These are phyloP conservation scores for Cytidiella melzeri DNA, from an alignment of 768 basidiomycete genomes.

Conservation along the genomic window DNA sequence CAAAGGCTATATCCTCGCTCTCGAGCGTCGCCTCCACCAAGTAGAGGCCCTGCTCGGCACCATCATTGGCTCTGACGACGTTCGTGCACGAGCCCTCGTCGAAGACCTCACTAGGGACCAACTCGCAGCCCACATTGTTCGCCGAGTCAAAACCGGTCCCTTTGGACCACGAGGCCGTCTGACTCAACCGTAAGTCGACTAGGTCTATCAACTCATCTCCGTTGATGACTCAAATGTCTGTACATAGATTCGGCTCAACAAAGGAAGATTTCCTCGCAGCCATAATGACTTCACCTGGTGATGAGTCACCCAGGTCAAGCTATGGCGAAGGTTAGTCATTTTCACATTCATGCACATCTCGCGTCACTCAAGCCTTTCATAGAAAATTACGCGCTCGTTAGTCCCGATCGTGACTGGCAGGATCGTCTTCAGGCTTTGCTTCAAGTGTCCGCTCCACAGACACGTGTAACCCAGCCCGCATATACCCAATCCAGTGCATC, in stretches of 20 bases:
- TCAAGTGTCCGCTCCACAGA: conserved; percentile 1
- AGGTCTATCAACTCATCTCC: background rate
- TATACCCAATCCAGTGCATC: background rate
- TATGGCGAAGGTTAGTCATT: conserved; percentile 8
- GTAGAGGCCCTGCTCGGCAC: conserved; percentile 39
- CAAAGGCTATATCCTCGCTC: conserved; percentile 37
- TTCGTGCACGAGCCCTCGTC: conserved; percentile 32
- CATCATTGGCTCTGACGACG: conserved; percentile 33
- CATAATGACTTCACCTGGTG: conserved; percentile 19
- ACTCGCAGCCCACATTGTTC: conserved; percentile 34
- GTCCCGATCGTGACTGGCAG: conserved; percentile 13
- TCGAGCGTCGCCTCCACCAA: conserved; percentile 37
- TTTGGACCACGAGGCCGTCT: conserved; percentile 28
- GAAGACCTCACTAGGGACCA: conserved; percentile 28
- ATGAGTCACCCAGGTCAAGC: conserved; percentile 9
- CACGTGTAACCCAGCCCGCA: background rate
- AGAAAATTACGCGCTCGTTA: conserved; percentile 8
- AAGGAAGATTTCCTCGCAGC: conserved; percentile 27
- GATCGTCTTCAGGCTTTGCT: conserved; percentile 9
- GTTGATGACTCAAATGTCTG: background rate
- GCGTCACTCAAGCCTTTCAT: background rate
- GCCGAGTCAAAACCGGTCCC: conserved; percentile 30
- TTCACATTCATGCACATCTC: background rate
- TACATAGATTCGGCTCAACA: conserved; percentile 21
- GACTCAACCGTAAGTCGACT: conserved; percentile 18